Base-by-base conservation (phyloP, 768 basidiomycete genomes). In the Pluteus cervinus region DNA sequence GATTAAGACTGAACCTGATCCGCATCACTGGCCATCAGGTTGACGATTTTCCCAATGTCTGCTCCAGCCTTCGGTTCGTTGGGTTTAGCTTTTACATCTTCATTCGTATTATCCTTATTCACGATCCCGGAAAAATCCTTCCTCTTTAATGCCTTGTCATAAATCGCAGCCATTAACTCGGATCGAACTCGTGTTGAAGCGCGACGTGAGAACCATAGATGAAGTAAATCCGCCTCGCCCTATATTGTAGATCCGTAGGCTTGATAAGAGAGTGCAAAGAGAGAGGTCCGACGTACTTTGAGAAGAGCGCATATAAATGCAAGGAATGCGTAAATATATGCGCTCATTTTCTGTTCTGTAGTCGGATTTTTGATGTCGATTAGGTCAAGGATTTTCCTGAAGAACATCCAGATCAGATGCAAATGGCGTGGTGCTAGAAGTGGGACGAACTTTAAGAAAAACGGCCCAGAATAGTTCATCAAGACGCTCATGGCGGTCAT, bases 1-100 rank as follows among this genome's bases (percentile, higher is more conserved):
- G 22, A 11, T 21, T 11, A 18, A 23, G 52, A 60, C 25, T 32
- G n/a, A n/a, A 75, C 68, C 32, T 69, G 61, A 50, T 79, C 81
- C 3, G 80, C 77, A 53, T 89, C 86, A 7, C 75, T 77, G 9
- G 84, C 79, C 87, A 93, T 92, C 24, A 92, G 60, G 46, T 88
- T 87, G 39, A 91, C 86, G 35, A 92, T 86, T 56, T 92, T 91
- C 9, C 90, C 91, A 10, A 85, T 69, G 52, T 89, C 85, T 5
- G 91, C 91, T 9, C 87, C 85, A 1, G 81, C 73, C 47, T 76
- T 81, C 1, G 80, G 76, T 18, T 86, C 69, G 30, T 70, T 67
- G n/a, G 59, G 65, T 48, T 60, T 65, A 6, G n/a, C n/a, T n/a
- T n/a, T n/a, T n/a, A n/a, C n/a, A n/a, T 57, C 14, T 17, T 41